Evolutionary conservation across 2,329 filamentous ascomycete genomes (phyloP).

Genomic region (Penicillium sp.): DNA sequence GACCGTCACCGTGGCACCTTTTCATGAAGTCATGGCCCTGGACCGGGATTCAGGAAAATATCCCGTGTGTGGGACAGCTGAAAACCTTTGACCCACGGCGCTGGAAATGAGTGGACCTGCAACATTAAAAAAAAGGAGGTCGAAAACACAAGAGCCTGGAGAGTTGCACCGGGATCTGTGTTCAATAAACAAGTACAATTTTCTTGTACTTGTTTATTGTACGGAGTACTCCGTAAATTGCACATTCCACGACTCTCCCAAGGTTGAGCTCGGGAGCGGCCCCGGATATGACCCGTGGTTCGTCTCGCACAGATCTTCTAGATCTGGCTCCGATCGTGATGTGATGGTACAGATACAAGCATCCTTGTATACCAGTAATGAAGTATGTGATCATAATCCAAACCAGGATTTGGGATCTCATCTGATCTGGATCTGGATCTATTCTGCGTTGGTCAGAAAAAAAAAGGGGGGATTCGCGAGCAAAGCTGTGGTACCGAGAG

Average conservation of each 20-base stretch:
- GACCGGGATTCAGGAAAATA: not conserved
- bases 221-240: not conserved
- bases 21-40: not conserved
- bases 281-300: not conserved
- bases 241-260: not conserved
- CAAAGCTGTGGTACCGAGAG: not conserved
- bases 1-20: not conserved
- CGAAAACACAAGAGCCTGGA: too few species aligned
- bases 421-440: not conserved
- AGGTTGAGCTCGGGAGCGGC: not conserved
- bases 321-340: not conserved
- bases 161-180: not conserved
- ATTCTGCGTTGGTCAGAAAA: not conserved
- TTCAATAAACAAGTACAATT: too few species aligned
- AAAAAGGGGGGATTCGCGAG: not conserved
- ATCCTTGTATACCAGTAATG: too few species aligned
- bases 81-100: not conserved
- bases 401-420: not conserved
- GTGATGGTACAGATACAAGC: not conserved
- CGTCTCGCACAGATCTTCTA: not conserved
- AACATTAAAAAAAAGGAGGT: not conserved
- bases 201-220: too few species aligned
- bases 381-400: not conserved
- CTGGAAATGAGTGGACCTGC: constrained; percentile 1
- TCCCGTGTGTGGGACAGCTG: not conserved